Evolutionary conservation across 495 filamentous ascomycete species (phyloP), one percentile per base, ranked within the genome.

Genomic region (Geoglossum glabrum): DNA sequence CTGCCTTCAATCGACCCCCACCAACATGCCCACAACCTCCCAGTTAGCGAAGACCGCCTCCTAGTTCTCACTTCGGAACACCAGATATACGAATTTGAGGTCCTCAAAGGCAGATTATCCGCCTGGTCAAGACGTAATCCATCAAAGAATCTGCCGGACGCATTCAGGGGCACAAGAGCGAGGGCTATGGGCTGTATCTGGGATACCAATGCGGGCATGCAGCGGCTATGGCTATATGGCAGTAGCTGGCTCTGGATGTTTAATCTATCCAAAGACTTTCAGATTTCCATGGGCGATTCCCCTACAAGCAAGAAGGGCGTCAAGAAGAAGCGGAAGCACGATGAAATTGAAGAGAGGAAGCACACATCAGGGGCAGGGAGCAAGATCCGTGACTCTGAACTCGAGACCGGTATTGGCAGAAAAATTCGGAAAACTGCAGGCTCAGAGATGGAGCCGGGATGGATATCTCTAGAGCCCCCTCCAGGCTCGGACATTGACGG

Each of bases 171-270:
- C 33, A 75, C 85, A 28, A 76, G 80, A 52, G 87, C 95, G 66
- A 75, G 84, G 43, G 82, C 83, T 21, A 87, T 87, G 71, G 88
- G 90, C 19, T 80, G 82, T 47, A 65, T 95, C 23, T 99, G 93
- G 90, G 87, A 95, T 65, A 69, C 84, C 1, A 71, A 69, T 26
- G 64, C 68, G 1, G 62, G 63, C 17, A 72, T 72, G 15, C 73
- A 84, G 56, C 76, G 89, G 5, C 68, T 90, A 1, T 97, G 92
- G 89, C 67, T 96, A 8, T 95, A 90, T 66, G 90, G 88, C 11
- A 74, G 75, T 8, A 79, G 78, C 0, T 96, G 88, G 78, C 65
- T 99, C 56, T 95, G 84, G 76, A 97, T 97, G 90, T 79, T 97
- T 59, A 87, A 97, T 67, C 65, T 95, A 5, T 76, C 76, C 6